Conservation (phyloP, 257 asterid species). For the Ilex asprella region DNA sequence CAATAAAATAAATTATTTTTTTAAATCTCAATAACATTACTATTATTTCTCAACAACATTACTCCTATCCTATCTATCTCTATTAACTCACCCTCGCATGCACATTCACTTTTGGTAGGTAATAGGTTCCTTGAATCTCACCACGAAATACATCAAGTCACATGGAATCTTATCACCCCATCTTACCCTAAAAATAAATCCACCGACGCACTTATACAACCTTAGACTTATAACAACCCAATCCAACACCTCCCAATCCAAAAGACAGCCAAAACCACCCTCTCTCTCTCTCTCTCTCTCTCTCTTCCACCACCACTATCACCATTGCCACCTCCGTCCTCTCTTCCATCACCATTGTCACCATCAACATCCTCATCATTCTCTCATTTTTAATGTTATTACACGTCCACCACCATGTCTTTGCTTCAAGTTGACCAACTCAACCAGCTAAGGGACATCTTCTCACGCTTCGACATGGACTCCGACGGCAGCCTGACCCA, state of each 20-base stretch:
- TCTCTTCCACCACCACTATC: too few relatives aligned
- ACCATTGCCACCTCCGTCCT: neutral
- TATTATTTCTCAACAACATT: too few relatives aligned
- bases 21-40: too few relatives aligned
- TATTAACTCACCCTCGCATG: too few relatives aligned
- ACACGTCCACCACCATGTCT: constrained; percentile 2
- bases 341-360: neutral
- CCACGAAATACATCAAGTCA: neutral
- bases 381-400: neutral
- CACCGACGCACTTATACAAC: constrained; percentile 16
- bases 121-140: constrained; percentile 20
- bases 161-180: constrained; percentile 9
- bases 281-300: too few relatives aligned
- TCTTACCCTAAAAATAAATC: constrained; percentile 3
- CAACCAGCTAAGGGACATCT: constrained; percentile 54
- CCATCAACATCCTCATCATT: neutral
- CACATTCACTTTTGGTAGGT: neutral
- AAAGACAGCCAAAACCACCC: too few relatives aligned
- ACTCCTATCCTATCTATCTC: too few relatives aligned
- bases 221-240: constrained; percentile 12
- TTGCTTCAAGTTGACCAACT: constrained; percentile 43
- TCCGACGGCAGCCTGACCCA: constrained; percentile 90
- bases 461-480: constrained; percentile 86
- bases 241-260: too few relatives aligned
- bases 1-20: too few relatives aligned